phyloP scores from a whole-genome alignment of 2,329 filamentous ascomycete genomes.

The Penicillium sp. region DNA sequence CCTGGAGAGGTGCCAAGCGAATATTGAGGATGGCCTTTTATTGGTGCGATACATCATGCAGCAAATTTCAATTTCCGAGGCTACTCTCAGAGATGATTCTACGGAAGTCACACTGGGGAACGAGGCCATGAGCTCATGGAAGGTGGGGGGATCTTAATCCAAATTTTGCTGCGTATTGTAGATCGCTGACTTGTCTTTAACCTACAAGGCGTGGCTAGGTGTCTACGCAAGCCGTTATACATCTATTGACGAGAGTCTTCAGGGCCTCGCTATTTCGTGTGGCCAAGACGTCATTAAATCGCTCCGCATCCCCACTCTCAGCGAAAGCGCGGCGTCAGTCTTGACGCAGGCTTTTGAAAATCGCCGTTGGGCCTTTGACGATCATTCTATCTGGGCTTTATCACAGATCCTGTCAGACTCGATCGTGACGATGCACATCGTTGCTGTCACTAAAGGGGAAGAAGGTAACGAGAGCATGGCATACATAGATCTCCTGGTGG shows the following conservation, averaged over 20 bases:
- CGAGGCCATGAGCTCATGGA: constrained; percentile 43
- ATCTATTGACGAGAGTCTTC: constrained; percentile 14
- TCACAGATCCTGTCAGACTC: constrained; percentile 40
- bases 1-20: constrained; percentile 26
- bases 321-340: constrained; percentile 24
- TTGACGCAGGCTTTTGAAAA: constrained; percentile 27
- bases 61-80: constrained; percentile 33
- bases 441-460: constrained; percentile 39
- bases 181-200: background rate
- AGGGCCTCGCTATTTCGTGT: constrained; percentile 32
- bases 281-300: constrained; percentile 41
- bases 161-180: background rate
- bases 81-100: constrained; percentile 20
- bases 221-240: constrained; percentile 31
- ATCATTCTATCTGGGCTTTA: constrained; percentile 27
- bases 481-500: constrained; percentile 46
- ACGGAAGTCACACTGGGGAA: constrained; percentile 29
- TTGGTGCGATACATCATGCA: constrained; percentile 42
- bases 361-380: constrained; percentile 25
- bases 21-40: constrained; percentile 42
- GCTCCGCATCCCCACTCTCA: constrained; percentile 20
- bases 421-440: constrained; percentile 36
- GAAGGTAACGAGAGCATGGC: constrained; percentile 44
- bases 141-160: constrained; percentile 31
- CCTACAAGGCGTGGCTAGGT: constrained; percentile 38